Conservation (phyloP, 768 basidiomycete genomes). For the Cystoderma amianthinum region DNA sequence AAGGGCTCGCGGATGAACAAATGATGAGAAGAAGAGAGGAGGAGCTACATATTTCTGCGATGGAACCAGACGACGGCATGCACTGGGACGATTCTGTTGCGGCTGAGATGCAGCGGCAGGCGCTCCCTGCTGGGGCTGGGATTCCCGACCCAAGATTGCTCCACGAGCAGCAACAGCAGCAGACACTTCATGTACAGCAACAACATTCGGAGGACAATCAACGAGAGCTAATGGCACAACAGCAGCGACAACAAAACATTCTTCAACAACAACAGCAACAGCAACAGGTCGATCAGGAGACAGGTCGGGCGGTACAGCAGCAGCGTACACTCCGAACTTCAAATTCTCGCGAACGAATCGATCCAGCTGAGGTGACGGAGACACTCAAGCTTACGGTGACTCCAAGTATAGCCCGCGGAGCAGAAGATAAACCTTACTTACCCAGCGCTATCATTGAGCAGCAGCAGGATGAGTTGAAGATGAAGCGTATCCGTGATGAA, state of each 20-base stretch:
- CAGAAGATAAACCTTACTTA: constrained; percentile 26
- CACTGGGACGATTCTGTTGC: constrained; percentile 76
- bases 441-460: constrained; percentile 18
- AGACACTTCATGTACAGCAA: constrained; percentile 17
- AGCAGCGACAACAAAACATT: constrained; percentile 18
- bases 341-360: constrained; percentile 48
- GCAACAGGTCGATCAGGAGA: constrained; percentile 23
- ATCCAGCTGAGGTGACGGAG: constrained; percentile 64
- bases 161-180: constrained; percentile 23
- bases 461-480: constrained; percentile 23
- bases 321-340: constrained; percentile 32
- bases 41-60: constrained; percentile 21
- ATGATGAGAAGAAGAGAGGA: constrained; percentile 25
- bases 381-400: constrained; percentile 76
- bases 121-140: constrained; percentile 13
- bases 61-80: constrained; percentile 82
- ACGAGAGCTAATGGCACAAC: constrained; percentile 12
- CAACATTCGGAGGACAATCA: constrained; percentile 3
- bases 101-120: constrained; percentile 30
- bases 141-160: constrained; percentile 27
- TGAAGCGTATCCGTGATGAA: constrained; percentile 44
- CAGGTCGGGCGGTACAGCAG: constrained; percentile 17
- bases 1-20: constrained; percentile 52
- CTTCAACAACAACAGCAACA: constrained; percentile 23
- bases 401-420: constrained; percentile 66